Evolutionary conservation across 169 alveolate species (phyloP).

Genomic region (Eimeria maxima): DNA sequence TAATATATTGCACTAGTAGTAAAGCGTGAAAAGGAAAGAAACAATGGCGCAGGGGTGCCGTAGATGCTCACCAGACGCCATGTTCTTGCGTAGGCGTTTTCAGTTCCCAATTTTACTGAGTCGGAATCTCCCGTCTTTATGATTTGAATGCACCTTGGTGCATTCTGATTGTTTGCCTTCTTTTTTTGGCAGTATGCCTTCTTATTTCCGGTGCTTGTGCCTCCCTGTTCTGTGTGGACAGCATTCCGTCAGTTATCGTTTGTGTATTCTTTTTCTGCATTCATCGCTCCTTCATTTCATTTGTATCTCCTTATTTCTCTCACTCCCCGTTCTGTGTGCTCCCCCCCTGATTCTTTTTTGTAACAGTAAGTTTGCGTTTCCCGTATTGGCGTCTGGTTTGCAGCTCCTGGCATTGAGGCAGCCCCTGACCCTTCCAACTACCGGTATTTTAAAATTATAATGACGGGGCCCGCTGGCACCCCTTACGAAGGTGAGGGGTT

Average conservation of each 20-base stretch:
- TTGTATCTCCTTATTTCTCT: background rate
- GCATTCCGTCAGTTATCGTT: no score
- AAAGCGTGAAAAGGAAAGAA: background rate
- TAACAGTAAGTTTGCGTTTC: background rate
- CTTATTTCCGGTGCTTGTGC: no score
- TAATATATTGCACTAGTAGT: no score
- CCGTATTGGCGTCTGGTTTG: background rate
- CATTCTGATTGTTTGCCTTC: no score
- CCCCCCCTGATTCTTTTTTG: background rate
- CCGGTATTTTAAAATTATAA: constrained; percentile 97
- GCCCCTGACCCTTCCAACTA: constrained; percentile 96
- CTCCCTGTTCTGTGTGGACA: no score
- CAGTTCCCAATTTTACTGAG: no score
- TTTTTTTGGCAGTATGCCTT: no score
- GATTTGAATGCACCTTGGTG: no score
- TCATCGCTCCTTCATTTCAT: background rate
- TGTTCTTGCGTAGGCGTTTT: no score
- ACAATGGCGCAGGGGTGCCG: background rate
- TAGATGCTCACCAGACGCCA: background rate
- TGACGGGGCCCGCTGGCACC: constrained; percentile 98
- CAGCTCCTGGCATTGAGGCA: constrained; percentile 98
- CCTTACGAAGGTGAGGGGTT: constrained; percentile 97
- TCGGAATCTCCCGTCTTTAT: no score
- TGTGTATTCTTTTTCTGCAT: background rate
- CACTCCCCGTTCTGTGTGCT: background rate